Evolutionary conservation across 2,329 filamentous ascomycete genomes (phyloP).

Genomic region (Cladosporium oxysporum): DNA sequence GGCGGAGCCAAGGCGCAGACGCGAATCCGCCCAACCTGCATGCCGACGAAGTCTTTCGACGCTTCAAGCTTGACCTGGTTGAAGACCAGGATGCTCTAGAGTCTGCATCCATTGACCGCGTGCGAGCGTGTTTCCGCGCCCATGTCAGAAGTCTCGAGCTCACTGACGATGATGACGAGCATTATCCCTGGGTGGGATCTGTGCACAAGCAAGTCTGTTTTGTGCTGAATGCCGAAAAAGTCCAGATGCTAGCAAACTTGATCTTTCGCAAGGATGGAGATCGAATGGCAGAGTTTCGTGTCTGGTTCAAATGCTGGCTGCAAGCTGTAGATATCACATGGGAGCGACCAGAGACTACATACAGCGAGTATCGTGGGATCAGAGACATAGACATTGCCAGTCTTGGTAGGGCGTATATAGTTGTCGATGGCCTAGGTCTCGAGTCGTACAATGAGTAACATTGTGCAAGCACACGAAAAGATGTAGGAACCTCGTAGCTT

Average conservation of each 20-base stretch:
- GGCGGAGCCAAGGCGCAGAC: neutral
- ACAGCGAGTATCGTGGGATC: neutral
- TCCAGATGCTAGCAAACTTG: conserved; percentile 6
- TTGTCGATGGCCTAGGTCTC: neutral
- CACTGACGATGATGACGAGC: neutral
- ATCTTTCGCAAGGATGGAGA: neutral
- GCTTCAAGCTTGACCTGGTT: conserved; percentile 6
- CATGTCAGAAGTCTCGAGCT: neutral
- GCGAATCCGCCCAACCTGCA: neutral
- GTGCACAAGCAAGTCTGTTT: neutral
- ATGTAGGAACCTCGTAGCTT: neutral
- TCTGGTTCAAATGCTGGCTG: neutral
- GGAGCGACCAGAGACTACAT: neutral
- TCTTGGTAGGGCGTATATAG: neutral
- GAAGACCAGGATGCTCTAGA: conserved; percentile 1
- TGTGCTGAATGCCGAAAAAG: neutral
- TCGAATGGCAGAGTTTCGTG: neutral
- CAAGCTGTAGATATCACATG: neutral
- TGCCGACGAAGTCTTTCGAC: neutral
- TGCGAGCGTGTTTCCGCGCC: conserved; percentile 3
- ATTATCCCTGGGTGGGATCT: neutral
- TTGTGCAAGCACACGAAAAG: neutral
- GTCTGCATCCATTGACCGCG: conserved; percentile 2
- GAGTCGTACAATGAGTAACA: neutral
- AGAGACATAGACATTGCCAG: neutral